A percentile compares a stretch with the other conserved stretches of the same genome.
These are phyloP conservation scores for Podila epigama DNA, from an alignment of 192 early-diverging fungal species.

Conservation along the genomic window DNA sequence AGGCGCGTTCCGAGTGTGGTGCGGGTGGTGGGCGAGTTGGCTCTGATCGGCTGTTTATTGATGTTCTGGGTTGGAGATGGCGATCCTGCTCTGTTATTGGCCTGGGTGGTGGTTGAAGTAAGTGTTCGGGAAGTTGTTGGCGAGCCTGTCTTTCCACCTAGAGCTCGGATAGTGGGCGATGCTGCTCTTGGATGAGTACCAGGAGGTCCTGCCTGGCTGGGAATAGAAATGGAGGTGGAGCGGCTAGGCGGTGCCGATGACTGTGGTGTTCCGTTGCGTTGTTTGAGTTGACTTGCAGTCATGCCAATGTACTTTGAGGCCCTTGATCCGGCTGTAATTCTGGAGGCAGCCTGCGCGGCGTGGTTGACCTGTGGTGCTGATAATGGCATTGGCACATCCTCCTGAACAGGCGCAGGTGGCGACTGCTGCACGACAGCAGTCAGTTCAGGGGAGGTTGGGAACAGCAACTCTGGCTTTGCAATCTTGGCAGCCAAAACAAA, in stretches of 20 bases:
- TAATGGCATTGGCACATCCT: conserved; percentile 7
- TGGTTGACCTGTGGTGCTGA: conserved; percentile 44
- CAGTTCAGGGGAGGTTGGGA: conserved; percentile 18
- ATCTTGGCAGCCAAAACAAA: conserved; percentile 75
- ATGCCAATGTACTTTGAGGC: conserved; percentile 65
- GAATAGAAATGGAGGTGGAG: conserved; percentile 1
- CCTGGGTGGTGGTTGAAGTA: background rate
- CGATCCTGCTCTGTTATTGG: conserved; percentile 27
- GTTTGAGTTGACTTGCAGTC: conserved; percentile 61
- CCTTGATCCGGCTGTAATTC: conserved; percentile 62
- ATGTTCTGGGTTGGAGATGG: conserved; percentile 28
- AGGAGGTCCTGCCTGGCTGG: background rate
- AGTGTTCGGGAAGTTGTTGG: conserved; percentile 24
- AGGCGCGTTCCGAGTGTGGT: conserved; percentile 4
- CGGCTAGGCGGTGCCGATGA: background rate
- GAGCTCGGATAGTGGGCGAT: conserved; percentile 22
- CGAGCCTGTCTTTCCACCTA: conserved; percentile 19
- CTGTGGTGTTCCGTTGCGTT: conserved; percentile 28
- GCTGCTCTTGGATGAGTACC: conserved; percentile 10
- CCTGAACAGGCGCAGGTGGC: conserved; percentile 13
- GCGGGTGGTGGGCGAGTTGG: conserved; percentile 22
- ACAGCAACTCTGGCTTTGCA: conserved; percentile 35
- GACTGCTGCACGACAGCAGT: conserved; percentile 18
- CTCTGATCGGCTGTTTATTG: conserved; percentile 14
- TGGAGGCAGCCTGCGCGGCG: conserved; percentile 53